Percentiles rank a stretch among this genome's conserved stretches.
Conservation (phyloP, 805 yeast genomes). For the Blastobotrys parvus region DNA sequence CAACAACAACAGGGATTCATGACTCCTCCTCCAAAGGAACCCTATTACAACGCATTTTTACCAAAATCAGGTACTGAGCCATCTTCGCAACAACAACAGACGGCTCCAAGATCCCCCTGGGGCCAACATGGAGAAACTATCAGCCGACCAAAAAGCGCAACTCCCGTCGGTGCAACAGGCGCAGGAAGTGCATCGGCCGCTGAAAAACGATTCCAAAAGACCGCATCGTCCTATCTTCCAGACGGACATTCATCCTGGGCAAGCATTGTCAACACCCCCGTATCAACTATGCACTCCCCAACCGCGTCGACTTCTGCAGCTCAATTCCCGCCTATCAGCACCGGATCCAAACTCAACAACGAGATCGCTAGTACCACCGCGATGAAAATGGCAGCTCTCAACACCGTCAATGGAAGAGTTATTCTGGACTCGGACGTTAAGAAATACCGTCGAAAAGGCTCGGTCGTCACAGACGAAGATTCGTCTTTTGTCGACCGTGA, state of each 20-base stretch:
- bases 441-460: constrained; percentile 19
- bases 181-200: background rate
- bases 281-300: constrained; percentile 7
- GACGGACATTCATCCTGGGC: constrained; percentile 22
- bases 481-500: constrained; percentile 13
- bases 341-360: constrained; percentile 17
- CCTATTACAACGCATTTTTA: constrained; percentile 1
- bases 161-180: constrained; percentile 2
- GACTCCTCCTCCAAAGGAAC: constrained; percentile 13
- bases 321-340: background rate
- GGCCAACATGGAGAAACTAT: constrained; percentile 13
- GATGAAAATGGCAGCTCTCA: constrained; percentile 57
- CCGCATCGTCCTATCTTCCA: constrained; percentile 8
- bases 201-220: background rate
- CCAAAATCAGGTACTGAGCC: background rate
- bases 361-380: constrained; percentile 32
- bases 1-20: constrained; percentile 9
- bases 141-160: constrained; percentile 22
- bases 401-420: constrained; percentile 44
- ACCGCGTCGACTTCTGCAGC: background rate
- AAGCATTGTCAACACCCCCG: constrained; percentile 24
- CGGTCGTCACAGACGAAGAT: constrained; percentile 10
- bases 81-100: constrained; percentile 5
- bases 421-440: constrained; percentile 32
- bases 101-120: constrained; percentile 6